phyloP scores from a whole-genome alignment of 306 rosid species.

The Trifolium subterraneum region DNA sequence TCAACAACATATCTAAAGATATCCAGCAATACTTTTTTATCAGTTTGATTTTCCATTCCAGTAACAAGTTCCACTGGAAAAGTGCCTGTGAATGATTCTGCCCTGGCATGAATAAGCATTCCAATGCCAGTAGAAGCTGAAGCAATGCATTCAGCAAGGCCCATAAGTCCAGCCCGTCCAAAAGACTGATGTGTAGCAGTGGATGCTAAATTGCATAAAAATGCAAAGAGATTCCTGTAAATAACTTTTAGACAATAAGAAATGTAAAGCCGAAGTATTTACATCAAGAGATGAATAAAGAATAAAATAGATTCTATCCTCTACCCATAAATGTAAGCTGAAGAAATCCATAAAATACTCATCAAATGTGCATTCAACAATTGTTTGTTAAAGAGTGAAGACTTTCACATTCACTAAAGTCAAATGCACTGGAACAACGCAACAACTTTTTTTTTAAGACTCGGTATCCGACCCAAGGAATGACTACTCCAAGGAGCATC shows the following conservation, averaged over 20 bases:
- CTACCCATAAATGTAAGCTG: background rate
- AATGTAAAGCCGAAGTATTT: constrained; percentile 41
- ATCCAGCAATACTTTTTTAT: constrained; percentile 61
- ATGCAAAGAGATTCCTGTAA: constrained; percentile 67
- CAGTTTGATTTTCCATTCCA: constrained; percentile 49
- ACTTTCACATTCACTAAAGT: background rate
- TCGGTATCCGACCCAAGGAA: too few species aligned
- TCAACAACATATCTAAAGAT: constrained; percentile 77
- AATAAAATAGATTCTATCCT: background rate
- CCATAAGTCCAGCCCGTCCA: constrained; percentile 90
- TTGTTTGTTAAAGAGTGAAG: background rate
- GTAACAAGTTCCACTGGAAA: constrained; percentile 47
- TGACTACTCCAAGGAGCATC: too few species aligned
- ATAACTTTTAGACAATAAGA: constrained; percentile 45
- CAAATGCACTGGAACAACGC: constrained; percentile 18
- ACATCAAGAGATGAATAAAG: constrained; percentile 25
- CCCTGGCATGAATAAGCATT: constrained; percentile 39
- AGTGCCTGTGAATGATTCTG: constrained; percentile 46
- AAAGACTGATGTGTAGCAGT: constrained; percentile 69
- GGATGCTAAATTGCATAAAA: constrained; percentile 77
- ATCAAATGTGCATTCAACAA: constrained; percentile 9
- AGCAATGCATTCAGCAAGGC: constrained; percentile 88
- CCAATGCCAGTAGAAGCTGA: constrained; percentile 66
- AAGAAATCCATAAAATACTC: background rate
- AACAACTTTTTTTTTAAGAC: background rate